Base-by-base conservation (phyloP, 2,329 filamentous ascomycete species). In the Polytolypa hystricis region DNA sequence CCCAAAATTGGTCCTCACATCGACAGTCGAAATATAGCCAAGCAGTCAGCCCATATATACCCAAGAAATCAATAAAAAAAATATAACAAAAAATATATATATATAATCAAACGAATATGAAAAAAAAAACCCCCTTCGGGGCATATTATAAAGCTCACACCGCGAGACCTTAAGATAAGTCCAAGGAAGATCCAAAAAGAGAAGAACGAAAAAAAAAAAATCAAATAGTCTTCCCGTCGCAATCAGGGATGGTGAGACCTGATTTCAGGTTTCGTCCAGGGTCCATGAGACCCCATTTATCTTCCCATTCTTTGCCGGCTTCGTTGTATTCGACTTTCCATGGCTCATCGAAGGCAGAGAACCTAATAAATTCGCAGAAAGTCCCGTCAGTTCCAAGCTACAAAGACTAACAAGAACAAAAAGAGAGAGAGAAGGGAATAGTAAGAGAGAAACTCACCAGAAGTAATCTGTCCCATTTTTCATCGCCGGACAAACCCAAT, bases 321-420 rank as follows among this genome's bases (percentile, higher is more conserved):
- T 66, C 67, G 57, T 95, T 81, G 63, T 78, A 94, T 12, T 60
- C 53, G 38, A 81, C 67, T 65, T 96, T 95, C 89, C 89, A 96
- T 2, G 86, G 86, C 68, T 96, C 89, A 55, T 96, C 89, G 56
- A 95, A 96, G 7, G 86, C 85, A 55, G 87, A 84, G 57, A 96
- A 95, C 76, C 74, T 76, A 41, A 30, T 14, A 8, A 26, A 25
- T 11, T 4, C 4, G 11, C 33, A 38, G 33, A 15, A 39, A n/a
- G 14, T 8, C 14, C 28, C 11, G 28, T 8, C 28, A 30, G 28
- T n/a, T n/a, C 23, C 8, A 8, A 12, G 8, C 15, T 16, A 7
- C 28, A 30, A 30, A n/a, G 7, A 18, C 10, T 4, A 11, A 17
- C 17, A 6, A 18, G 17, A 33, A n/a, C 17, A 33, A 15, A 6